Percentiles rank a stretch among this genome's conserved stretches.
Conservation (phyloP, 2,329 filamentous ascomycete species). For the Byssochlamys sp. region DNA sequence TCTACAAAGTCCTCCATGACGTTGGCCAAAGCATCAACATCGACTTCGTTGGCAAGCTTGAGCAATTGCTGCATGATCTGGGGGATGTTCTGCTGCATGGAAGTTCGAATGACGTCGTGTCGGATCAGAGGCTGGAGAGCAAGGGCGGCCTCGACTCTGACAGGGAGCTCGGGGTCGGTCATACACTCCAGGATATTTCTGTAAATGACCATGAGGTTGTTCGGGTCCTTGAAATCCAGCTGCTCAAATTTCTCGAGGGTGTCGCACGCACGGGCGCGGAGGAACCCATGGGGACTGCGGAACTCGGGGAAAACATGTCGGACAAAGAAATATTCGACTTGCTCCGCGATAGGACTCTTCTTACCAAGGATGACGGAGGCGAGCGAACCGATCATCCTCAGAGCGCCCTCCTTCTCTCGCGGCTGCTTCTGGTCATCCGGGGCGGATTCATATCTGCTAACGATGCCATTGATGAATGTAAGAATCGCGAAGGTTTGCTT, state of each 20-base stretch:
- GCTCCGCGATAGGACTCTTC: conserved; percentile 94
- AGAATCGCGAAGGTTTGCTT: conserved; percentile 94
- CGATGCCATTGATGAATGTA: conserved; percentile 87
- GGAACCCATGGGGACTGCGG: conserved; percentile 79
- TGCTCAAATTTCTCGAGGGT: conserved; percentile 97
- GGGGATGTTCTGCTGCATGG: conserved; percentile 95
- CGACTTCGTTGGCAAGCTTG: conserved; percentile 93
- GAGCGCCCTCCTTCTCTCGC: conserved; percentile 86
- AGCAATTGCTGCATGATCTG: conserved; percentile 98
- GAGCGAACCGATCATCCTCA: conserved; percentile 93
- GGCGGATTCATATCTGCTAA: conserved; percentile 80
- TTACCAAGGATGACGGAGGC: conserved; percentile 91
- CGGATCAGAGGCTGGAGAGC: conserved; percentile 91
- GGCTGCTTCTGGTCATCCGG: conserved; percentile 86
- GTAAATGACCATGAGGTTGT: conserved; percentile 93
- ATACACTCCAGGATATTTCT: conserved; percentile 93
- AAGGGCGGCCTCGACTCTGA: conserved; percentile 85
- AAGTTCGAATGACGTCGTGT: conserved; percentile 83
- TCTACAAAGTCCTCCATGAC: conserved; percentile 99
- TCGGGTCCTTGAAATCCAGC: conserved; percentile 89
- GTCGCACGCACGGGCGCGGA: conserved; percentile 89
- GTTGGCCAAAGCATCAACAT: conserved; percentile 91
- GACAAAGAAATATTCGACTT: conserved; percentile 97
- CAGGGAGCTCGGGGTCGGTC: conserved; percentile 85
- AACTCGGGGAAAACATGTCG: conserved; percentile 98